A percentile compares a stretch with the other conserved stretches of the same genome.
phyloP scores from a whole-genome alignment of 1,139 yeast genomes.

The Saccharomyces hybrid region DNA sequence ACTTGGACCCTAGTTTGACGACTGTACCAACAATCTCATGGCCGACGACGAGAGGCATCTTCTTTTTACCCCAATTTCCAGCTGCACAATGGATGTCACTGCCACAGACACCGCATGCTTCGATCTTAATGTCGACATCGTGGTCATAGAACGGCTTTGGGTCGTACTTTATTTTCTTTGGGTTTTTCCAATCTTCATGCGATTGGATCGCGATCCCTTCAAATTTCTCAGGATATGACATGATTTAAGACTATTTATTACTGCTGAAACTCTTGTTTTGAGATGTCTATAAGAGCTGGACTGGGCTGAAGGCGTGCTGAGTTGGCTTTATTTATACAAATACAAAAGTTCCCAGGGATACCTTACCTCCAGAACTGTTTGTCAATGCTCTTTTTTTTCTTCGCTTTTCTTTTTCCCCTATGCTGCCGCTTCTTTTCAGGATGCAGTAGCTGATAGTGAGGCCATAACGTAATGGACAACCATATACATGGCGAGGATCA shows the following conservation, averaged over 20 bases:
- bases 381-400: not conserved
- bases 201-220: conserved; percentile 40
- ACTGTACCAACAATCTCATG: conserved; percentile 43
- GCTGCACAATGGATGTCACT: conserved; percentile 40
- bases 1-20: conserved; percentile 37
- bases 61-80: conserved; percentile 15
- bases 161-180: conserved; percentile 33
- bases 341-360: not conserved
- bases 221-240: conserved; percentile 38
- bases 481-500: not conserved
- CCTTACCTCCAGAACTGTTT: not conserved
- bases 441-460: not conserved
- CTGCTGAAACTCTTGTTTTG: not conserved
- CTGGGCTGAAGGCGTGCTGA: too few relatives aligned
- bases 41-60: conserved; percentile 18
- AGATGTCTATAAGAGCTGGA: not conserved
- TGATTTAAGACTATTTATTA: not conserved
- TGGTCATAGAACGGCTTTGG: conserved; percentile 32
- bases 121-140: conserved; percentile 36
- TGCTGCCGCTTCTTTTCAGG: not conserved
- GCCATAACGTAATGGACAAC: not conserved
- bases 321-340: not conserved
- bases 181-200: conserved; percentile 39
- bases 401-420: not conserved
- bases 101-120: conserved; percentile 52